phyloP scores from a whole-genome alignment of 179 eudicot genomes.

The Vitellaria paradoxa region DNA sequence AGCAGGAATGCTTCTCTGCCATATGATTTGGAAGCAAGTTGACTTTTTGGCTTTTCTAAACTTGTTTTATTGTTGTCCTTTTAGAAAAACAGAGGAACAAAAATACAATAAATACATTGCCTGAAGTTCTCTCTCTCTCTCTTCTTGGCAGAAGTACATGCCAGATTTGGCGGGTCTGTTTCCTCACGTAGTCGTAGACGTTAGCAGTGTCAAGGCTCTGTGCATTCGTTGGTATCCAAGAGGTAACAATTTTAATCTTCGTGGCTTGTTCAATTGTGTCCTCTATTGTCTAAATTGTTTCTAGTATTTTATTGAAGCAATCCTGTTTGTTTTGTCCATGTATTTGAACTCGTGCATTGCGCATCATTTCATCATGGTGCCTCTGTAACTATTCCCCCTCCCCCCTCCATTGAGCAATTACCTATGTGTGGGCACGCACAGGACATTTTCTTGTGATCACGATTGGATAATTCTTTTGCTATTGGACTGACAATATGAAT shows the following conservation, averaged over 20 bases:
- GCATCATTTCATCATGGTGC: background rate
- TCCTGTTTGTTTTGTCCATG: background rate
- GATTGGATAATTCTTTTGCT: background rate
- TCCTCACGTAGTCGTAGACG: slow-evolving; percentile 81
- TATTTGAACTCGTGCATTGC: background rate
- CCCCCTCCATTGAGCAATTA: background rate
- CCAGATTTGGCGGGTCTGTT: slow-evolving; percentile 86
- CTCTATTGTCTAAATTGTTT: background rate
- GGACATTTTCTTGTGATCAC: background rate
- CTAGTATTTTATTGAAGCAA: background rate
- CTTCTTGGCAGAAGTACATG: slow-evolving; percentile 83
- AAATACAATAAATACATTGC: background rate
- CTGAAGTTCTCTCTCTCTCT: background rate
- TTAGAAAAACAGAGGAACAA: no score
- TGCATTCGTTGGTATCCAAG: slow-evolving; percentile 83
- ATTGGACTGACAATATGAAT: background rate
- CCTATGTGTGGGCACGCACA: background rate
- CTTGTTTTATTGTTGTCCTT: no score
- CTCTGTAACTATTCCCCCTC: no score
- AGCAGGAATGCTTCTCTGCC: background rate
- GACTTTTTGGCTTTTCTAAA: background rate
- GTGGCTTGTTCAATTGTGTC: background rate
- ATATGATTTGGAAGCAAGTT: background rate
- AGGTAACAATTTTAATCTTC: slow-evolving; percentile 40
- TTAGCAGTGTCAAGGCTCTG: slow-evolving; percentile 83